Conservation (phyloP, 345 rosid genomes). For the Ricinus communis region DNA sequence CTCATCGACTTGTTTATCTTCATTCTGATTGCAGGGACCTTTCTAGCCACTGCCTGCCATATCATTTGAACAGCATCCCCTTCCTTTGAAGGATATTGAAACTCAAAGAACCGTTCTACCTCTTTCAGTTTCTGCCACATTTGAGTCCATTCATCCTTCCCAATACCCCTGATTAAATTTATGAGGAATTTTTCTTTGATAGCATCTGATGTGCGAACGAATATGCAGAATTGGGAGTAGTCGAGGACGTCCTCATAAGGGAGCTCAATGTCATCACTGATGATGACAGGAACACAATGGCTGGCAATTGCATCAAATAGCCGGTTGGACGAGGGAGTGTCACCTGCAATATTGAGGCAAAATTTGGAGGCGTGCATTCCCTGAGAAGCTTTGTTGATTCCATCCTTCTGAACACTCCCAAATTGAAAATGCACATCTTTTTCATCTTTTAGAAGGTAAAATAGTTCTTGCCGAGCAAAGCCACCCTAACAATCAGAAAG, state of each 20-base stretch:
- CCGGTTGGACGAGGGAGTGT: constrained; percentile 96
- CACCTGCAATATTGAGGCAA: constrained; percentile 95
- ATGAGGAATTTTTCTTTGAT: constrained; percentile 62
- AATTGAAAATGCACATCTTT: constrained; percentile 85
- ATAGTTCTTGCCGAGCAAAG: constrained; percentile 73
- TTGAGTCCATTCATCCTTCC: constrained; percentile 67
- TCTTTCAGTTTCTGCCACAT: constrained; percentile 72
- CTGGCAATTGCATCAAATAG: constrained; percentile 94
- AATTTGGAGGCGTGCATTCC: constrained; percentile 92
- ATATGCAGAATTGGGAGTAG: constrained; percentile 85
- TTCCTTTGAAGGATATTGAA: constrained; percentile 59
- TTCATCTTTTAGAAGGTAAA: constrained; percentile 67
- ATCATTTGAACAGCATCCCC: constrained; percentile 85
- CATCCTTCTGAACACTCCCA: constrained; percentile 71
- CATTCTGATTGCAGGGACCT: constrained; percentile 59
- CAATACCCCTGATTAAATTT: constrained; percentile 58
- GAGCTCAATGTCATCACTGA: constrained; percentile 91
- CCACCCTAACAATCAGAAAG: constrained; percentile 62
- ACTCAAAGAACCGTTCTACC: constrained; percentile 55
- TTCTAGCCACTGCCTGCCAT: constrained; percentile 85
- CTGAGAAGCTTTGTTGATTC: constrained; percentile 56
- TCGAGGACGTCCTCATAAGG: constrained; percentile 88
- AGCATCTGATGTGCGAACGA: constrained; percentile 79
- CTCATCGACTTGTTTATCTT: constrained; percentile 64
- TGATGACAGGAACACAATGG: constrained; percentile 88